Percentiles rank a stretch among this genome's conserved stretches.
phyloP scores from a whole-genome alignment of 2,329 filamentous ascomycete species.

The Calonectria honghensis region DNA sequence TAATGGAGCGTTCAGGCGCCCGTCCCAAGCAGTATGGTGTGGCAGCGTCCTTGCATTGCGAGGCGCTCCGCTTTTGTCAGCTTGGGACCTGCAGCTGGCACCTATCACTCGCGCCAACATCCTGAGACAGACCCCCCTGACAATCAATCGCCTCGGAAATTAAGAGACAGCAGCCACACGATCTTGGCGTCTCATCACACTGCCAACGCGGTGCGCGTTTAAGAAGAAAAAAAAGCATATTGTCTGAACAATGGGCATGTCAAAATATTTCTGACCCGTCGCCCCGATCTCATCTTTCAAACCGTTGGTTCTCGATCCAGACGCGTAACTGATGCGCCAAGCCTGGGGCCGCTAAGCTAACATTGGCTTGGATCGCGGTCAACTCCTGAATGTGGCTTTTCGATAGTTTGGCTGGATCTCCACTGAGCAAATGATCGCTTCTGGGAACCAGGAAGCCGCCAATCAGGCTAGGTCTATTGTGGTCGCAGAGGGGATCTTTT shows the following conservation, averaged over 20 bases:
- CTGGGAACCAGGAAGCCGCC: neutral
- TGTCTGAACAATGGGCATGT: neutral
- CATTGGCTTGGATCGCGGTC: neutral
- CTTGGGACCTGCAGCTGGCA: neutral
- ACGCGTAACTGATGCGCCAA: neutral
- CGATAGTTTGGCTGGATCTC: neutral
- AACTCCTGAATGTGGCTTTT: neutral
- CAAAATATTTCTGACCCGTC: neutral
- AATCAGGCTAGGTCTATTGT: neutral
- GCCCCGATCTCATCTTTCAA: neutral
- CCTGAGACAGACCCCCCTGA: neutral
- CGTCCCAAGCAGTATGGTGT: neutral
- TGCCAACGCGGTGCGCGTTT: neutral
- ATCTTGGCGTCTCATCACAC: neutral
- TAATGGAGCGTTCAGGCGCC: neutral
- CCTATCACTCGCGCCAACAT: neutral
- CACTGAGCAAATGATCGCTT: neutral
- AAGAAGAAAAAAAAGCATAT: neutral
- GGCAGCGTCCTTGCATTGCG: neutral
- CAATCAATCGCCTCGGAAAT: neutral
- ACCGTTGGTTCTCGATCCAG: neutral
- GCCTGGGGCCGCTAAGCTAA: neutral
- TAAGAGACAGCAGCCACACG: neutral
- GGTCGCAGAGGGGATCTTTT: neutral
- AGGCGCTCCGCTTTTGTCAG: neutral